Evolutionary conservation across 2,329 filamentous ascomycete genomes (phyloP).

Genomic region (Leptographium radiaticola): DNA sequence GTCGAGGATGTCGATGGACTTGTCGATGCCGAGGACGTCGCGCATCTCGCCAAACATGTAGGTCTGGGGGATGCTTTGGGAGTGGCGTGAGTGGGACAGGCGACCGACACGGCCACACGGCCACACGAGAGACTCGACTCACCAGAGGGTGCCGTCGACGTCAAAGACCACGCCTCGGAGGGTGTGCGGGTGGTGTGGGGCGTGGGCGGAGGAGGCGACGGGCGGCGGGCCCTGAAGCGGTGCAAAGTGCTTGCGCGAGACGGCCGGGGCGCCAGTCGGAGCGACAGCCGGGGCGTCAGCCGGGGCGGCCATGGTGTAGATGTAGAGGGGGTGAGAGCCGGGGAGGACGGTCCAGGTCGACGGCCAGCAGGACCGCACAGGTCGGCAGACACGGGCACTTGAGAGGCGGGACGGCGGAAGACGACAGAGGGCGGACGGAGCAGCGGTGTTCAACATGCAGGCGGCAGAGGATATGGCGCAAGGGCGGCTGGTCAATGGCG

Average conservation of each 20-base stretch:
- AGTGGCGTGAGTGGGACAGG: neutral
- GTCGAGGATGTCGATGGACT: conserved; percentile 70
- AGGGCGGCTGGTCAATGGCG: neutral
- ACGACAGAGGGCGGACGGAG: neutral
- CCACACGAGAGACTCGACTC: conserved; percentile 8
- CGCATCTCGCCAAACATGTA: conserved; percentile 95
- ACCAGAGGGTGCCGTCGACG: conserved; percentile 91
- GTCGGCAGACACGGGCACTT: neutral
- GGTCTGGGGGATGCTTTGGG: conserved; percentile 71
- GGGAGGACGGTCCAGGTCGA: neutral
- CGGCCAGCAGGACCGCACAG: neutral
- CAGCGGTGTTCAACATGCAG: neutral
- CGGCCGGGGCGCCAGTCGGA: conserved; percentile 8
- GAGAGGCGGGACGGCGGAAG: neutral
- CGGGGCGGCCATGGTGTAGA: neutral
- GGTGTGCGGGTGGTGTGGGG: conserved; percentile 8
- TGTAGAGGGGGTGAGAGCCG: neutral
- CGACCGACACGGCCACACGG: neutral
- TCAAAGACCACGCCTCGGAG: conserved; percentile 67
- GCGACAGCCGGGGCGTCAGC: conserved; percentile 10
- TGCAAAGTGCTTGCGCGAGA: conserved; percentile 36
- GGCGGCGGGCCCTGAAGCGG: conserved; percentile 28
- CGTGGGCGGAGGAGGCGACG: neutral
- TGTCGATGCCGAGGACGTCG: conserved; percentile 56
- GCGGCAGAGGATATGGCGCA: neutral